phyloP scores from a whole-genome alignment of 2,329 filamentous ascomycete species.

The Grosmannia serpens region DNA sequence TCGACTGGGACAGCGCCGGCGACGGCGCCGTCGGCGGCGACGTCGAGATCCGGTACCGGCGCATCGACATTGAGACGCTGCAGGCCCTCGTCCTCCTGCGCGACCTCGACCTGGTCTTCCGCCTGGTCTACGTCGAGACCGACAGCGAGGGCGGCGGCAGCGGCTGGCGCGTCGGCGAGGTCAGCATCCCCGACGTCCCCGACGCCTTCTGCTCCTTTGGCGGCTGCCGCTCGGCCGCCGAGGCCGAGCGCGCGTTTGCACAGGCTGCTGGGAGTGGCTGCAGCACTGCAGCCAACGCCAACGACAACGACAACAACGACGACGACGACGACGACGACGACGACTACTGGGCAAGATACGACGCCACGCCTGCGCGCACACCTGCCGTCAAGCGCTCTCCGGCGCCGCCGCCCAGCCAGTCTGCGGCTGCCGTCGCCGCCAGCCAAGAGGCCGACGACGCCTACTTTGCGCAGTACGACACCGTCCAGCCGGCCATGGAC shows the following conservation, averaged over 20 bases:
- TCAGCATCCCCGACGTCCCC: constrained; percentile 46
- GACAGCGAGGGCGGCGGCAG: constrained; percentile 49
- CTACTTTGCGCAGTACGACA: constrained; percentile 67
- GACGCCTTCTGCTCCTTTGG: constrained; percentile 43
- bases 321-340: constrained; percentile 60
- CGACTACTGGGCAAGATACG: constrained; percentile 71
- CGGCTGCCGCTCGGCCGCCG: constrained; percentile 37
- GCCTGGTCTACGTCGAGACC: constrained; percentile 57
- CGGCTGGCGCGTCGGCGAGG: constrained; percentile 63
- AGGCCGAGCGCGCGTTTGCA: constrained; percentile 49
- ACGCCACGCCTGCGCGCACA: constrained; percentile 55
- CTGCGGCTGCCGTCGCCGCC: constrained; percentile 15
- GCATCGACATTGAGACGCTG: constrained; percentile 65
- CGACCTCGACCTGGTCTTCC: constrained; percentile 48
- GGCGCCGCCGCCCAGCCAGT: constrained; percentile 31
- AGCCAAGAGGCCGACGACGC: constrained; percentile 46
- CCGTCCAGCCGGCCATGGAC: constrained; percentile 71
- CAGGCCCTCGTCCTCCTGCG: constrained; percentile 53
- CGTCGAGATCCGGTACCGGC: constrained; percentile 48
- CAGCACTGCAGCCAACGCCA: constrained; percentile 13
- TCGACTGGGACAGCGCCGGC: constrained; percentile 45
- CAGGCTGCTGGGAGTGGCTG: constrained; percentile 4
- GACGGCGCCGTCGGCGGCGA: constrained; percentile 26
- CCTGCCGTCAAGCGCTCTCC: constrained; percentile 52
- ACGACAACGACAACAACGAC: constrained; percentile 11